Evolutionary conservation across 768 basidiomycete genomes (phyloP), one percentile per base, ranked within the genome.

Genomic region (Auricularia sp.): DNA sequence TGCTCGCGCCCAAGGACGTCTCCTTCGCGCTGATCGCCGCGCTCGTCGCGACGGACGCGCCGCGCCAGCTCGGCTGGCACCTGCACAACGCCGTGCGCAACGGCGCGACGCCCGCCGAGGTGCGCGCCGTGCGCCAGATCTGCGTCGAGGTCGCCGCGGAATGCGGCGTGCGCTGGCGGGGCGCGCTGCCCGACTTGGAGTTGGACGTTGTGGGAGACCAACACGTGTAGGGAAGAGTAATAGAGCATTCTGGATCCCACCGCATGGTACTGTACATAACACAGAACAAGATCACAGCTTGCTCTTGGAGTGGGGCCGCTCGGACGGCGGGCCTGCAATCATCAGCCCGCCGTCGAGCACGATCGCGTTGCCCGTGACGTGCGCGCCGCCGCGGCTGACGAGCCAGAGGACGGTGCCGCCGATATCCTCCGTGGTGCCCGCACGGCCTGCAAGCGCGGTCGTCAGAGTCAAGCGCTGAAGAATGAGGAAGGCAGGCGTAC

Each of bases 1-100:
- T 81, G 24, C 71, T 85, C 7, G 78, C 82, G 1, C 73, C 77
- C 2, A 69, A 81, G 47, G 86, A 89, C 70, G 83, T 84, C 1
- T 83, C 85, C 2, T 88, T 81, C 70, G 77, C 80, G 14, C 73
- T 87, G 68, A 81, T 87, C n/a, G 79, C 85, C 13, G 81, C 85
- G 0, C 78, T 87, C 58, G 82, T 89, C 69, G 80, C 83, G 3
- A 78, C 76, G 64, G 86, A 88, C 70, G 81, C 84, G 39, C 85
- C 86, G 0, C 81, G 77, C 45, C 87, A 89, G 69, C 82, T 85
- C 36, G 74, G 67, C n/a, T 89, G 87, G 87, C 87, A 88, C 69
- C 75, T 88, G 29, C 75, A 77, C 13, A 83, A 83, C 16, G 85
- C 86, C 2, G 75, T 77, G 51, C 76, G 84, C 63, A 76, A 78